Conservation (phyloP, 768 basidiomycete genomes). For the Naganishia friedmannii region DNA sequence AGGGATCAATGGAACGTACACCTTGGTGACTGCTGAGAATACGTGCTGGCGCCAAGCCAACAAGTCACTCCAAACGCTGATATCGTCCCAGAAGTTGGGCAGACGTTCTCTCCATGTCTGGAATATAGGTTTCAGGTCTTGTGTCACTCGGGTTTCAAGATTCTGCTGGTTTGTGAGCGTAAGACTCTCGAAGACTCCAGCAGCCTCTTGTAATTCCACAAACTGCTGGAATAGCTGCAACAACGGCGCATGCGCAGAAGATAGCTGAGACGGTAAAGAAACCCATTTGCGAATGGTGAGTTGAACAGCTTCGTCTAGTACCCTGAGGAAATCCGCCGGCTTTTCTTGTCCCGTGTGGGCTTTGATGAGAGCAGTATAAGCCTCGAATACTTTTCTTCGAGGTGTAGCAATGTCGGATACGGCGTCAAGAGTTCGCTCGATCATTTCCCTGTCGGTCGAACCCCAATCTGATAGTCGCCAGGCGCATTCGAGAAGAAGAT, state of each 20-base stretch:
- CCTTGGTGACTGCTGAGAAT: conserved; percentile 92
- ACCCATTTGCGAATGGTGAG: conserved; percentile 94
- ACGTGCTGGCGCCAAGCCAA: conserved; percentile 99
- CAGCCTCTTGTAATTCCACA: conserved; percentile 91
- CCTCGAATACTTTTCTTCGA: conserved; percentile 94
- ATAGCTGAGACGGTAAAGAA: conserved; percentile 76
- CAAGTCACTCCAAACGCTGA: conserved; percentile 98
- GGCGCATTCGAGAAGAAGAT: conserved; percentile 87
- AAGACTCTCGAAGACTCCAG: conserved; percentile 84
- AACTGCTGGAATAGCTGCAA: conserved; percentile 98
- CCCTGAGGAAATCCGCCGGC: conserved; percentile 72
- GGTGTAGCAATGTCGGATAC: conserved; percentile 87
- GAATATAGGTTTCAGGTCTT: conserved; percentile 89
- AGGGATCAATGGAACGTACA: conserved; percentile 84
- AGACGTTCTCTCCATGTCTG: conserved; percentile 96
- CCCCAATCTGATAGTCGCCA: conserved; percentile 90
- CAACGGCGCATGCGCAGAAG: conserved; percentile 87
- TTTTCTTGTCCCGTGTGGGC: conserved; percentile 75
- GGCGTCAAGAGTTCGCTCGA: conserved; percentile 74
- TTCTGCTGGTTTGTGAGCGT: conserved; percentile 81
- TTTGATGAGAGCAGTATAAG: conserved; percentile 84
- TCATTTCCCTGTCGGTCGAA: conserved; percentile 62
- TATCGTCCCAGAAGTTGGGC: conserved; percentile 93
- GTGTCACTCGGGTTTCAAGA: conserved; percentile 83
- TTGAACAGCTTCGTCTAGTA: conserved; percentile 94